Base-by-base conservation (phyloP, 176 grass and related monocot genomes). In the Aegilops bicornis region DNA sequence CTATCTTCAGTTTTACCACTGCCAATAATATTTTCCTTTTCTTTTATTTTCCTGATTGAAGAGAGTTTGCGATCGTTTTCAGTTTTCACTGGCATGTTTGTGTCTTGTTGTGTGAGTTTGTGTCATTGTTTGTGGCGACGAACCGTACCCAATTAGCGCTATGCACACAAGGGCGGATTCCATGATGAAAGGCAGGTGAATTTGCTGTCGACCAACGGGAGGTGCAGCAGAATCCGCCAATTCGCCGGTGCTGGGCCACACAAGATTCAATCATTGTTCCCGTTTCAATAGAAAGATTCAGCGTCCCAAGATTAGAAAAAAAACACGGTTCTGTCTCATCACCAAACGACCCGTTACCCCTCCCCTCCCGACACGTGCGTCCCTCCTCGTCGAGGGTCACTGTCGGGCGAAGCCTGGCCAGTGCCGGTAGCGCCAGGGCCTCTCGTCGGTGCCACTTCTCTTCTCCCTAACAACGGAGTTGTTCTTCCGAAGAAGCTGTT, bases 131-230 rank as follows among this genome's bases (percentile, higher is more conserved):
- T 24, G 22, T 73, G 73, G 50, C 25, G 45, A 76, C 73, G 73
- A 65, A 83, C 85, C 63, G 15, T 54, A 50, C 54, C 56, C 58
- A 5, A 17, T 30, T 59, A 79, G 66, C 42, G 42, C 11, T 47
- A 68, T 79, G 80, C 75, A 42, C 58, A 5, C 60, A 3, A 25
- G 29, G 62, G 45, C 79, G 79, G 68, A 84, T 84, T 87, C 80
- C 64, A 7, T 89, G 48, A 20, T 58, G 17, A 58, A 58, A 20
- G 14, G 30, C 43, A 64, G 68, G 45, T 80, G 19, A 75, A 80
- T 80, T 80, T 86, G 42, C 74, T 83, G 74, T 83, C 89, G 66
- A 87, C 58, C 79, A 0, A 27, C 22, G 25, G 80, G 63, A 35
- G 52, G 42, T 23, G 54, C 84, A 64, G 14, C 71, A 54, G 76